Conservation (phyloP, 2,329 filamentous ascomycete species). For the Thermoascus crustaceus region DNA sequence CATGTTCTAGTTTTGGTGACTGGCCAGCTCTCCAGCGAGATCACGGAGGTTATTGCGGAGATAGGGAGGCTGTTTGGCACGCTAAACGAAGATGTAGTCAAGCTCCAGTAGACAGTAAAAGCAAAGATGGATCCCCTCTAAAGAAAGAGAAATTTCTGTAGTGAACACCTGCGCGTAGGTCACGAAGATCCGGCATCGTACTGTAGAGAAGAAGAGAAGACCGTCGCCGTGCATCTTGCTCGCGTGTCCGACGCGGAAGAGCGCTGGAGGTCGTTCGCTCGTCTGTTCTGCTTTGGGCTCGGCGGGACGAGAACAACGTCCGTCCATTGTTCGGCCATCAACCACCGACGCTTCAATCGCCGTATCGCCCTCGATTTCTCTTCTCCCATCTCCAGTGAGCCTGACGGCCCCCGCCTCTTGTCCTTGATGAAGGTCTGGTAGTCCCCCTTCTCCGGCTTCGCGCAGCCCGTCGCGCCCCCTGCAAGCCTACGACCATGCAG, state of each 20-base stretch:
- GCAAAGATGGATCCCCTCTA: neutral
- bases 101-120: conserved; percentile 38
- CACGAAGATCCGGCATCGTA: too few relatives aligned
- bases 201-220: too few relatives aligned
- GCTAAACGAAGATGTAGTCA: conserved; percentile 53
- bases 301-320: conserved; percentile 13
- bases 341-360: conserved; percentile 18
- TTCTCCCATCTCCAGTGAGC: conserved; percentile 3
- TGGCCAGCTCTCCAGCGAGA: conserved; percentile 50
- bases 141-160: conserved; percentile 3
- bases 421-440: conserved; percentile 34
- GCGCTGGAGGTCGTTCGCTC: neutral
- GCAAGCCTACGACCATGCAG: conserved; percentile 32
- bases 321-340: conserved; percentile 20
- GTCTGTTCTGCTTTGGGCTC: neutral
- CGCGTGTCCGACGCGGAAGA: too few relatives aligned
- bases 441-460: conserved; percentile 30
- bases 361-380: conserved; percentile 10
- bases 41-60: conserved; percentile 45
- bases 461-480: conserved; percentile 30
- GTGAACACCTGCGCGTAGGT: too few relatives aligned
- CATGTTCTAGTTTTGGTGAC: conserved; percentile 49
- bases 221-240: too few relatives aligned
- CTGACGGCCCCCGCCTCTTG: too few relatives aligned
- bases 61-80: conserved; percentile 54